Conservation (phyloP, 495 filamentous ascomycete species). For the Durotheca rogersii region DNA sequence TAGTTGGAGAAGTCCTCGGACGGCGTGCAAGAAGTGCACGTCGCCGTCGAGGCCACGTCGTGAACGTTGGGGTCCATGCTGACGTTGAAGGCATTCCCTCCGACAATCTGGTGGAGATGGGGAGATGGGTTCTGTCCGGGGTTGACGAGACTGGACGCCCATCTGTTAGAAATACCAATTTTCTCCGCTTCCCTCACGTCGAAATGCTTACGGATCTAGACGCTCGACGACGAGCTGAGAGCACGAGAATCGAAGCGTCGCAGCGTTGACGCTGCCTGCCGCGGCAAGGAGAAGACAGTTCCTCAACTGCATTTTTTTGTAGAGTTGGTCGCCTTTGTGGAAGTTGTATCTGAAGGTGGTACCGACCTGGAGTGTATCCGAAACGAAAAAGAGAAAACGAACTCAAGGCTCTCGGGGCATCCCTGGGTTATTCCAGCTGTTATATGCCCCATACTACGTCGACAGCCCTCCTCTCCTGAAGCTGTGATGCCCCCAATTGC, state of each 20-base stretch:
- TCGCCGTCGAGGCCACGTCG: constrained; percentile 37
- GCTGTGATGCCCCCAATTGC: constrained; percentile 29
- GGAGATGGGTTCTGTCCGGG: constrained; percentile 34
- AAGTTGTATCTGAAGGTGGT: constrained; percentile 7
- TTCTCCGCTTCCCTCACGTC: background rate
- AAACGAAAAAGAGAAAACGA: background rate
- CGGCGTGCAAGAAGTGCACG: constrained; percentile 39
- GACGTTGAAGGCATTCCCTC: constrained; percentile 41
- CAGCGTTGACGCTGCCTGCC: constrained; percentile 34
- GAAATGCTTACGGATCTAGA: constrained; percentile 41
- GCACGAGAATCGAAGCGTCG: constrained; percentile 48
- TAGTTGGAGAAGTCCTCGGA: constrained; percentile 43
- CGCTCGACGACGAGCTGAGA: constrained; percentile 48
- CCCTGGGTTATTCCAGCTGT: constrained; percentile 12
- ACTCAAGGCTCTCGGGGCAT: background rate
- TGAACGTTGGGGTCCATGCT: constrained; percentile 35
- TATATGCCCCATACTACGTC: constrained; percentile 27
- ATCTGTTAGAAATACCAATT: constrained; percentile 13
- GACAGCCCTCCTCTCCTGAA: constrained; percentile 16
- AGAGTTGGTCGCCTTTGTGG: constrained; percentile 6
- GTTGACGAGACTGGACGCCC: constrained; percentile 34
- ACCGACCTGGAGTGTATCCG: constrained; percentile 7
- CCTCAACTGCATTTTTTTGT: constrained; percentile 30
- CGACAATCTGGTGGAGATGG: constrained; percentile 41
- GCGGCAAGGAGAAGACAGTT: constrained; percentile 32